phyloP scores from a whole-genome alignment of 768 basidiomycete species.

The Trametes maxima region DNA sequence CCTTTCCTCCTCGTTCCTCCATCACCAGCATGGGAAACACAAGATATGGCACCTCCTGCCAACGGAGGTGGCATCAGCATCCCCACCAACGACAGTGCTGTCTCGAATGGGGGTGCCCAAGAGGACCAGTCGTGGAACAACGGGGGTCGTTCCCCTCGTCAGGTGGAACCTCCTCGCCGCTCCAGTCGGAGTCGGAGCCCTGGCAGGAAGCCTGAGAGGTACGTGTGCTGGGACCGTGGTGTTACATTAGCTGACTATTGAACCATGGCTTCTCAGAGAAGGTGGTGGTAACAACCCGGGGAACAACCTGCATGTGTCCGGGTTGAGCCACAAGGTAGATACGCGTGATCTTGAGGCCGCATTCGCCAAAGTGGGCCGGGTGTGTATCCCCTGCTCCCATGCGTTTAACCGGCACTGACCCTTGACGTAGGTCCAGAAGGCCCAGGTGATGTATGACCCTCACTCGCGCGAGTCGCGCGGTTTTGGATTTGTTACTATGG shows the following conservation, averaged over 20 bases:
- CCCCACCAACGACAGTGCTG: slow-evolving; percentile 50
- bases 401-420: not conserved
- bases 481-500: slow-evolving; percentile 91
- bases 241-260: not conserved
- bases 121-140: slow-evolving; percentile 61
- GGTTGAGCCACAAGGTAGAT: slow-evolving; percentile 64
- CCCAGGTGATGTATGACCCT: slow-evolving; percentile 67
- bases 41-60: slow-evolving; percentile 73
- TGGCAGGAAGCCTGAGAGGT: slow-evolving; percentile 56
- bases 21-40: slow-evolving; percentile 74
- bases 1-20: slow-evolving; percentile 39
- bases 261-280: slow-evolving; percentile 19
- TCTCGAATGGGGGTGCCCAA: slow-evolving; percentile 54
- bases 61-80: slow-evolving; percentile 62
- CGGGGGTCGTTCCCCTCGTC: slow-evolving; percentile 45
- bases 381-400: slow-evolving; percentile 40
- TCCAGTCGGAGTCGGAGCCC: slow-evolving; percentile 84
- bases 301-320: slow-evolving; percentile 68
- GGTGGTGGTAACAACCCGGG: slow-evolving; percentile 54
- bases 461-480: slow-evolving; percentile 73
- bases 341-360: slow-evolving; percentile 85
- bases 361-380: slow-evolving; percentile 87
- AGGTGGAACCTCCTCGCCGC: slow-evolving; percentile 58
- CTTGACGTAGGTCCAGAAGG: slow-evolving; percentile 56
- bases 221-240: slow-evolving; percentile 24